Base-by-base conservation (phyloP, 345 rosid species). In the Dipteronia dyeriana region DNA sequence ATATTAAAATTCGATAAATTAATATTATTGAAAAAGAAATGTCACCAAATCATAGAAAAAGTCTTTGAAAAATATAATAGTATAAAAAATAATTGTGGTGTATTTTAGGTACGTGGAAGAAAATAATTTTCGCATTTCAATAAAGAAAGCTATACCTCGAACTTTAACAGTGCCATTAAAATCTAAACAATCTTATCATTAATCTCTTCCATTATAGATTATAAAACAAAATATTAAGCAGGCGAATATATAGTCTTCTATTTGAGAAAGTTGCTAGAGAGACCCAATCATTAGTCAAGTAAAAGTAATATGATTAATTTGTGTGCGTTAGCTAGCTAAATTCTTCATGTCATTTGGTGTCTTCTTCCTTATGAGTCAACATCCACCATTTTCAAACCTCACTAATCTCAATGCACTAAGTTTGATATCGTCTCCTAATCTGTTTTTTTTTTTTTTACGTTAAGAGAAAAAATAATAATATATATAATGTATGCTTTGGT, bases 331-430 rank as follows among this genome's bases (percentile, higher is more conserved):
- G 76, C 64, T 70, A 7, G 43, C 70, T 29, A 68, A 76, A 72
- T 65, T 78, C 65, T 73, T 69, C 66, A 47, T 17, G n/a, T 45
- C 38, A n/a, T 45, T 8, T 54, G 11, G 17, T 67, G 76, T 77
- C 75, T 9, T 82, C 64, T 34, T 74, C 13, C 34, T 47, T 14
- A 12, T 47, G 66, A 75, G 88, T 86, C 88, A 86, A 83, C 79
- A 86, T 82, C 78, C 71, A 78, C 84, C 86, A 73, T 63, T 39
- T 83, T 75, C 22, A 81, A 77, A 69, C 61, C 60, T 63, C 72
- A 49, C 56, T 3, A n/a, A 71, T 29, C 39, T 49, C 64, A 39
- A 77, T 74, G 72, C 79, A 78, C 45, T 51, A 76, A 34, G 38
- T 31, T 31, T 0, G 34, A 34, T 34, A 34, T 4, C 38, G 6